Evolutionary conservation across 441 rosid species (phyloP), one percentile per base, ranked within the genome.

Genomic region (Omphalea diandra): DNA sequence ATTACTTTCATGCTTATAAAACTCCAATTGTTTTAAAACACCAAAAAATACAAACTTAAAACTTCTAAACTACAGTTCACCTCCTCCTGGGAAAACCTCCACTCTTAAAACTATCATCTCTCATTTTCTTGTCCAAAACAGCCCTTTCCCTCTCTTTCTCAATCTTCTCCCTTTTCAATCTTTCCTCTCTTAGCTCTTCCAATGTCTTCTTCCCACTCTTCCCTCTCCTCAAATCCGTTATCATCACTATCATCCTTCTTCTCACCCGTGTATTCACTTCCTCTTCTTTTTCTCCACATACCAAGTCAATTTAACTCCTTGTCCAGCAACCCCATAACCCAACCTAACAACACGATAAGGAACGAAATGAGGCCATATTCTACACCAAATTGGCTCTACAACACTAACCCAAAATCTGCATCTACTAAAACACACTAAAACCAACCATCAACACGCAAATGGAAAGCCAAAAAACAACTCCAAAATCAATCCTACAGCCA

Each of bases 111-210:
- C 61, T 31, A 53, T 68, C 53, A 43, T 80, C 83, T 77, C 65
- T 81, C 44, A 56, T 80, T 69, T 77, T 86, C 78, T 81, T n/a
- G n/a, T n/a, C n/a, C n/a, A n/a, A n/a, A n/a, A n/a, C n/a, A n/a
- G n/a, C n/a, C n/a, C n/a, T 75, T 70, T 82, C 90, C 76, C 87
- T 93, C 83, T 87, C 94, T 79, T 87, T 91, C 82, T 91, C 98
- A 60, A 26, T 40, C 73, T 57, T 84, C 77, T 94, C 97, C 84
- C 96, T 91, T 65, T 84, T 86, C 79, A 85, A 68, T 44, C 97
- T 70, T 66, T 91, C 97, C 62, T 86, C 97, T 65, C 95, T 85
- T 76, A 91, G 69, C 83, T 94, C 97, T 77, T 81, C 77, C 72
- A 87, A 65, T 7, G 90, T 87, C 85, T 86, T 90, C 85, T 83